Evolutionary conservation across 495 filamentous ascomycete species (phyloP).

Genomic region (Aspergillus haitiensis): DNA sequence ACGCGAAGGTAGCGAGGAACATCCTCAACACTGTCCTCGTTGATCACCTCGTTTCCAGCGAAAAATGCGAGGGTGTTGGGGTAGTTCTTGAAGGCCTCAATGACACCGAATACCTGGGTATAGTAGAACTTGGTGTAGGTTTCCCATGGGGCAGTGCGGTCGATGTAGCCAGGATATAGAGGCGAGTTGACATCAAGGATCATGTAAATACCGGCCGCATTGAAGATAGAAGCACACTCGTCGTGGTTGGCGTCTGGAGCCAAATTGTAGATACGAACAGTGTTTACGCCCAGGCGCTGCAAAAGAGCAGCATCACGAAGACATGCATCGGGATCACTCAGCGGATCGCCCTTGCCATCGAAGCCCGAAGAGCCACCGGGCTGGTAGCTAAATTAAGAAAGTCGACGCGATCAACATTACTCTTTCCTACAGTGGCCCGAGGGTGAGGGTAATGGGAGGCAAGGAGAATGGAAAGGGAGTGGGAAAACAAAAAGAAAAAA

Average conservation of each 20-base stretch:
- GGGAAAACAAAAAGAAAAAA: constrained; percentile 23
- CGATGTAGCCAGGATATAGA: constrained; percentile 70
- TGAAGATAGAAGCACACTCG: constrained; percentile 88
- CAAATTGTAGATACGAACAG: constrained; percentile 92
- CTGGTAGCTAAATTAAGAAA: constrained; percentile 63
- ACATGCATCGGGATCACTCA: constrained; percentile 73
- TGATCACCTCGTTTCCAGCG: constrained; percentile 91
- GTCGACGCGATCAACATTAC: constrained; percentile 24
- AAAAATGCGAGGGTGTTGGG: constrained; percentile 93
- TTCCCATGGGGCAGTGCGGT: constrained; percentile 63
- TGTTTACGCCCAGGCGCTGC: constrained; percentile 81
- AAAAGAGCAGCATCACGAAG: constrained; percentile 89
- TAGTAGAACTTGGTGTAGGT: constrained; percentile 78
- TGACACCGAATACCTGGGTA: constrained; percentile 80
- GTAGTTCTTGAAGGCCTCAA: constrained; percentile 92
- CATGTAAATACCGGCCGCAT: constrained; percentile 75
- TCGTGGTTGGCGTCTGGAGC: constrained; percentile 83
- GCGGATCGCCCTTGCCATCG: constrained; percentile 65
- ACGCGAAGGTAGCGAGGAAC: constrained; percentile 47
- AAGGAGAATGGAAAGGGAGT: not conserved
- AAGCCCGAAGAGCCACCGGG: constrained; percentile 86
- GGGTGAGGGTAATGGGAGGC: too few relatives aligned
- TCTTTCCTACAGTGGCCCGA: constrained; percentile 6
- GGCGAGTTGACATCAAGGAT: constrained; percentile 87
- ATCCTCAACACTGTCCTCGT: constrained; percentile 52